Evolutionary conservation across 2,329 filamentous ascomycete genomes (phyloP), one percentile per base, ranked within the genome.

Genomic region (Penicillium sp.): DNA sequence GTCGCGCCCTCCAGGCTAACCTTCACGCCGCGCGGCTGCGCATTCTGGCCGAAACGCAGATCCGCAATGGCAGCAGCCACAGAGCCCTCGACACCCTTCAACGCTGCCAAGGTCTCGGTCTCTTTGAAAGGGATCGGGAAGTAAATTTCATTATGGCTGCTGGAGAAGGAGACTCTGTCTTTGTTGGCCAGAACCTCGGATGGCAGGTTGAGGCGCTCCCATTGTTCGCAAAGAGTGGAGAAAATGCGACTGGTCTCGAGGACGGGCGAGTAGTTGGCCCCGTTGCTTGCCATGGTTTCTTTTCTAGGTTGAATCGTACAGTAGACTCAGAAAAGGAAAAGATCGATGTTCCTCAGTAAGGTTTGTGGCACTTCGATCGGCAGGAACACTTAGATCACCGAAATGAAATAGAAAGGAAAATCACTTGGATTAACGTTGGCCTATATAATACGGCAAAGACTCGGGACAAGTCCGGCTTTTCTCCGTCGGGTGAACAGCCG

Each of bases 11-110:
- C 69, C 36, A 71, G 50, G 40, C 59, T 67, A 14, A 72, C 58
- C 39, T 58, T 63, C 13, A 70, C 63, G 45, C 59, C 55, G 2
- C 66, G 61, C 38, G 65, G 66, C 37, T 74, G 70, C 29, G 60
- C 51, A 32, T 59, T 52, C 20, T 63, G 53, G n/a, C 73, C 75
- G 59, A 74, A 74, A 38, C 74, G 69, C 22, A 84, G 62, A 59
- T 82, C 73, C 8, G 77, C 78, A 49, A 86, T 75, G 1, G 77
- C 74, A n/a, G 76, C 77, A 3, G 78, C 79, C n/a, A 80, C 71
- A 31, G 76, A 73, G 4, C 76, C 81, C 56, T 84, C 81, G 5
- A 82, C 67, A 5, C 75, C 80, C 58, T 82, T 83, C 52, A 84
- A 67, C 3, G 80, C 75, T 6, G 74, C 73, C 9, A 74, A 67